Percentiles rank a stretch among this genome's conserved stretches.
Conservation (phyloP, 1,139 yeast species). For the Pichia sp. region DNA sequence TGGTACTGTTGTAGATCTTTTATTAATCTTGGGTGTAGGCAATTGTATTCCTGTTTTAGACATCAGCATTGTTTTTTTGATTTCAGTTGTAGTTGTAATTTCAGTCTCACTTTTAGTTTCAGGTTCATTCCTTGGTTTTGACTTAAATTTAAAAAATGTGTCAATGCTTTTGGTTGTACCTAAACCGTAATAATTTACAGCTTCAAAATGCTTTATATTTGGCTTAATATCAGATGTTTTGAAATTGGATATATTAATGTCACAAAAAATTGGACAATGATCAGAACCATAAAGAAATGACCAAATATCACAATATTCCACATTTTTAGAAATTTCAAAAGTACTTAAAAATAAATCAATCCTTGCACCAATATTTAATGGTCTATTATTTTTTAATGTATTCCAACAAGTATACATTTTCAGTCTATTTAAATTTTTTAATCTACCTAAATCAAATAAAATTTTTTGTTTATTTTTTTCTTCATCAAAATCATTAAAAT, state of each 20-base stretch:
- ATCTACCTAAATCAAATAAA: slow-evolving; percentile 57
- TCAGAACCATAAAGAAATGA: slow-evolving; percentile 78
- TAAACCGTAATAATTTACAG: slow-evolving; percentile 45
- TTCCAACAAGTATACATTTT: slow-evolving; percentile 93
- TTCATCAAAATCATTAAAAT: slow-evolving; percentile 21
- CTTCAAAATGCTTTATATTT: slow-evolving; percentile 44
- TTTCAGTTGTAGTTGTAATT: too few species aligned
- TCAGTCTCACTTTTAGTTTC: too few species aligned
- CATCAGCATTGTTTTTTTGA: too few species aligned
- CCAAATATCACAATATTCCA: slow-evolving; percentile 55
- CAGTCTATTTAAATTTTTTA: slow-evolving; percentile 47
- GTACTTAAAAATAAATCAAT: slow-evolving; percentile 69
- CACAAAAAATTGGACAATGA: slow-evolving; percentile 87
- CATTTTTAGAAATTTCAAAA: slow-evolving; percentile 29
- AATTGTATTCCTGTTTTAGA: too few species aligned
- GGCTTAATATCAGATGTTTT: not conserved
- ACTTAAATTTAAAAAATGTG: slow-evolving; percentile 35
- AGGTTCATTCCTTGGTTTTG: not conserved
- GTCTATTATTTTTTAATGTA: slow-evolving; percentile 68
- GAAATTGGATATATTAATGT: slow-evolving; percentile 34
- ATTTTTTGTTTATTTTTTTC: slow-evolving; percentile 11
- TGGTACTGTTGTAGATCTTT: slow-evolving; percentile 3
- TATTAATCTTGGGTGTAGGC: not conserved
- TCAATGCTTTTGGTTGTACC: slow-evolving; percentile 48
- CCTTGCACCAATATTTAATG: slow-evolving; percentile 80